Conservation (phyloP, 257 asterid genomes). For the Scutellaria barbata region DNA sequence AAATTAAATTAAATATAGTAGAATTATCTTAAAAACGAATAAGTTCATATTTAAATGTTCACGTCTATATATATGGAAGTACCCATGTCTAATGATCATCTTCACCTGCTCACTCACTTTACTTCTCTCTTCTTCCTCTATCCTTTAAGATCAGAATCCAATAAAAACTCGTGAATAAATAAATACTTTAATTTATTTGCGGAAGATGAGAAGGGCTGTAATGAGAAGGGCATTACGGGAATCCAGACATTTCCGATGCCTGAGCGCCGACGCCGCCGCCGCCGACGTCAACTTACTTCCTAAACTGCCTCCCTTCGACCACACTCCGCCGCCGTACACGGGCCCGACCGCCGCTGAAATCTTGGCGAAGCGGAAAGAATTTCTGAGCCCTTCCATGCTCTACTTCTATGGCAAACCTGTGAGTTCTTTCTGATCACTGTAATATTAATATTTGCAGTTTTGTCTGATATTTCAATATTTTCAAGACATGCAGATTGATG, state of each 20-base stretch:
- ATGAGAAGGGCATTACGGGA: constrained; percentile 48
- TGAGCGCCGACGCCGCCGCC: constrained; percentile 40
- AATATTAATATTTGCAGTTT: no score
- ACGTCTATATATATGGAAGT: constrained; percentile 26
- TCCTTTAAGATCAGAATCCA: not conserved
- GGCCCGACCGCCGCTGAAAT: constrained; percentile 65
- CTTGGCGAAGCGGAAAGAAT: constrained; percentile 57
- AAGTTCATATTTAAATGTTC: no score
- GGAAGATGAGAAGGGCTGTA: constrained; percentile 45
- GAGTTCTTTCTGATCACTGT: constrained; percentile 32
- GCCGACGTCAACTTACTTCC: constrained; percentile 38
- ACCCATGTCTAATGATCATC: not conserved
- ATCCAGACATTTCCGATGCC: constrained; percentile 31
- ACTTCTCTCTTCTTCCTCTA: not conserved
- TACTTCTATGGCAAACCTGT: constrained; percentile 65
- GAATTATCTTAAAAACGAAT: no score
- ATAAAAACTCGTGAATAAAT: not conserved
- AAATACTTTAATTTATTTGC: not conserved
- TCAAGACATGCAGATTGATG: no score
- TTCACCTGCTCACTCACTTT: not conserved
- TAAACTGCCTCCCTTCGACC: constrained; percentile 55
- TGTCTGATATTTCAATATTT: no score
- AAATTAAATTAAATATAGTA: no score
- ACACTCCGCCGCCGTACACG: constrained; percentile 57
- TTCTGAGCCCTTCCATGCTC: constrained; percentile 78